These are phyloP conservation scores for Angophora floribunda DNA, from an alignment of 345 rosid genomes.

Conservation along the genomic window DNA sequence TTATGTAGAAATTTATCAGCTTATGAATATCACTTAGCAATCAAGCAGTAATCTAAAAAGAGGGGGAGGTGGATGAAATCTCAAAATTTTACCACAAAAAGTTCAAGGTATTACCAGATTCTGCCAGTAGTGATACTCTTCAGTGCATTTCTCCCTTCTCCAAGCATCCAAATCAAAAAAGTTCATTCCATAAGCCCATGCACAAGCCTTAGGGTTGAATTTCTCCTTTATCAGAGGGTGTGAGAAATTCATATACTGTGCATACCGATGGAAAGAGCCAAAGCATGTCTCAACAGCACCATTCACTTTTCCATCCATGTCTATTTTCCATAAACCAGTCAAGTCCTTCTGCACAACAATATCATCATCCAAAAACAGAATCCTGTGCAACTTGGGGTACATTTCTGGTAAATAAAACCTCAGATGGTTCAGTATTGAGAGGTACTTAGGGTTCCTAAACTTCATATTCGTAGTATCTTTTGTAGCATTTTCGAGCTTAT, in stretches of 20 bases:
- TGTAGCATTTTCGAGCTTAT: slow-evolving; percentile 85
- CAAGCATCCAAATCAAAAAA: slow-evolving; percentile 99
- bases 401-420: slow-evolving; percentile 94
- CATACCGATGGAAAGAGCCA: slow-evolving; percentile 93
- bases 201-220: slow-evolving; percentile 96
- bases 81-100: neutral
- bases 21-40: neutral
- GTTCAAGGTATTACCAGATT: slow-evolving; percentile 42
- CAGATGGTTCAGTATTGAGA: slow-evolving; percentile 90
- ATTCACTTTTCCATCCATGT: slow-evolving; percentile 96
- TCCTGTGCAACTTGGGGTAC: slow-evolving; percentile 84
- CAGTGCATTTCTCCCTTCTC: slow-evolving; percentile 98
- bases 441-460: slow-evolving; percentile 92
- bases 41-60: neutral
- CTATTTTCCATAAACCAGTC: slow-evolving; percentile 91
- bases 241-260: slow-evolving; percentile 97
- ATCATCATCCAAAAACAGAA: slow-evolving; percentile 89
- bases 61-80: neutral
- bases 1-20: neutral
- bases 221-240: slow-evolving; percentile 91
- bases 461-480: slow-evolving; percentile 94
- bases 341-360: slow-evolving; percentile 95
- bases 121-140: slow-evolving; percentile 99
- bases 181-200: slow-evolving; percentile 99
- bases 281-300: slow-evolving; percentile 99